Base-by-base conservation (phyloP, 2,329 filamentous ascomycete genomes). In the Fusarium odoratissimum region DNA sequence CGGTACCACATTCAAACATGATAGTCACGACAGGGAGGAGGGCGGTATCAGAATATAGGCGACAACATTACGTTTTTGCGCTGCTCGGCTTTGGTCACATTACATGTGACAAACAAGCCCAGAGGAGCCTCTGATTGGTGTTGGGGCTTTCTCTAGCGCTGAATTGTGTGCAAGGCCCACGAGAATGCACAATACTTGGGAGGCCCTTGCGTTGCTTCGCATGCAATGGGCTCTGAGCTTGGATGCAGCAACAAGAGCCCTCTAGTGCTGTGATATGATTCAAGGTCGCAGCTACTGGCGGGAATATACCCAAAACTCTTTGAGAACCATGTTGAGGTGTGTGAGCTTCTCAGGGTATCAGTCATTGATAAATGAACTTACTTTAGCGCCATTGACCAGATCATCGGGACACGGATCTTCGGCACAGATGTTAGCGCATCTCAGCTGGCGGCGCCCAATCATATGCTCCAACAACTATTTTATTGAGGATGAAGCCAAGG, bases 201-300 rank as follows among this genome's bases (percentile, higher is more conserved):
- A 2, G 3, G 1, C 17, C 25, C 17, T 45, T 1, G 21, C 11
- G 12, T 14, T 28, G 17, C 9, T 21, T 21, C 8, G 2, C 8
- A 5, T 1, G 8, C 7, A 13, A 45, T 30, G 25, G 12, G 5
- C 44, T 14, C 11, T 28, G 7, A 46, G 3, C 25, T 46, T 16
- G 6, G 3, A 17, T n/a, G 19, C 3, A 8, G 28, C 28, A 48
- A 3, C 2, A n/a, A 4, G 3, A 17, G 1, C 5, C 8, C 28
- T n/a, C 28, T 3, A 8, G 19, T 16, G 28, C 21, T 4, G 4
- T n/a, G 13, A 2, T 16, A n/a, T n/a, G 9, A n/a, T 6, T 1
- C 19, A 48, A 31, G 11, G 12, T 45, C 8, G 5, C 25, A 45
- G 8, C 21, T 7, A 21, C 8, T 13, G 4, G 12, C 1, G 17